A percentile compares a stretch with the other conserved stretches of the same genome.
Conservation (phyloP, 441 rosid species). For the Eruca vesicaria region DNA sequence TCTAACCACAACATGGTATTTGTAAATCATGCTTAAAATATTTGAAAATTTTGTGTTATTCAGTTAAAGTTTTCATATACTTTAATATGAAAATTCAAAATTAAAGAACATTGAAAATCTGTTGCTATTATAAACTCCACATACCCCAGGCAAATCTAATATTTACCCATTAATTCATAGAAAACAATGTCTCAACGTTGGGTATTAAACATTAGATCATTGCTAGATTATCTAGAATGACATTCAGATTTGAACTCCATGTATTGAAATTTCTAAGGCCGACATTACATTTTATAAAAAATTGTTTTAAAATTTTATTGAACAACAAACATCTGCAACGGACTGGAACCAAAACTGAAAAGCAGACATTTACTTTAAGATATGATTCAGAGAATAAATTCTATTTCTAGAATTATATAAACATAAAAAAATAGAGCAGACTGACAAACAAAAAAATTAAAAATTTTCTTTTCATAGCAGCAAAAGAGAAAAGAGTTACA, state of each 20-base stretch:
- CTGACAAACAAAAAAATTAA: neutral
- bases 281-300: neutral
- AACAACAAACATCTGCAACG: constrained; percentile 19
- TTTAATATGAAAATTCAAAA: too few relatives aligned
- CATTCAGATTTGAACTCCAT: neutral
- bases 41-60: too few relatives aligned
- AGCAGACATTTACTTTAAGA: constrained; percentile 29
- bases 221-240: neutral
- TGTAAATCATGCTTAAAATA: too few relatives aligned
- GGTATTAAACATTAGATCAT: neutral
- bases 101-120: too few relatives aligned
- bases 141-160: neutral
- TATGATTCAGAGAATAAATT: constrained; percentile 34
- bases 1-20: neutral
- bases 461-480: neutral
- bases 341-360: constrained; percentile 30
- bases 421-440: neutral
- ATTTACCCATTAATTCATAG: neutral
- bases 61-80: too few relatives aligned
- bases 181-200: neutral
- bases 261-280: neutral
- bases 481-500: constrained; percentile 10
- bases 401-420: constrained; percentile 28
- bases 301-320: neutral
- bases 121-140: neutral